phyloP scores from a whole-genome alignment of 1,284 basidiomycete genomes.

The Pseudozyma sp. region DNA sequence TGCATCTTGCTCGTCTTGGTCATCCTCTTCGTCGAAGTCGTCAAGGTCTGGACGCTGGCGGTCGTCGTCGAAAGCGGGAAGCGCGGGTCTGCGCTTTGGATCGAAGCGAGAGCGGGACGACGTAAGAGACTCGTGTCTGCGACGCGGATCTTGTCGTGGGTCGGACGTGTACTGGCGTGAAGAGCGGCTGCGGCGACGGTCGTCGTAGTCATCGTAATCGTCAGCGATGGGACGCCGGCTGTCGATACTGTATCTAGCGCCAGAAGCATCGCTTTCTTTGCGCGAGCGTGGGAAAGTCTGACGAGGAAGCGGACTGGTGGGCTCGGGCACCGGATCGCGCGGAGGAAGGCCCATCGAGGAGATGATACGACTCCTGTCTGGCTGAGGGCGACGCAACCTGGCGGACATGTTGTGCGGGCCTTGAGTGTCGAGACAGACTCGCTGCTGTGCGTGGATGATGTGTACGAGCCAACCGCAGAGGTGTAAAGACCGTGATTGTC shows the following conservation, averaged over 20 bases:
- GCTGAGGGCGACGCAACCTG: conserved; percentile 24
- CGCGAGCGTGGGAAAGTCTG: conserved; percentile 35
- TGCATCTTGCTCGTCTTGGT: conserved; percentile 15
- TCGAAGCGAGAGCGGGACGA: conserved; percentile 15
- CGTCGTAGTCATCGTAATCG: conserved; percentile 11
- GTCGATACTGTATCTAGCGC: conserved; percentile 19
- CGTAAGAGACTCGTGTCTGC: conserved; percentile 26
- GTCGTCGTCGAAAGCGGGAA: conserved; percentile 23
- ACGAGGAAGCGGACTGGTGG: conserved; percentile 28
- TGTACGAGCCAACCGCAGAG: no score
- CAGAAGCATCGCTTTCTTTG: conserved; percentile 17
- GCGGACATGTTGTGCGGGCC: conserved; percentile 22
- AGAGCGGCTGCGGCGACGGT: conserved; percentile 14
- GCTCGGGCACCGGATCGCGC: conserved; percentile 30
- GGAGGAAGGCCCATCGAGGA: conserved; percentile 44
- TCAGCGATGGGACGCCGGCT: conserved; percentile 16
- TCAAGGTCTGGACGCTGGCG: conserved; percentile 25
- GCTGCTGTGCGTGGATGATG: background rate
- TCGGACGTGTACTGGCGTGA: conserved; percentile 19
- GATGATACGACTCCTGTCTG: conserved; percentile 42
- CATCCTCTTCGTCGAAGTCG: conserved; percentile 31
- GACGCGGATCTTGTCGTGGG: conserved; percentile 16
- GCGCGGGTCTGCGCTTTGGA: conserved; percentile 24
- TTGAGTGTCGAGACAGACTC: no score
- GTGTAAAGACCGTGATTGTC: no score